Percentiles rank a stretch among this genome's conserved stretches.
phyloP scores from a whole-genome alignment of 2,329 filamentous ascomycete species.

The Trichothecium roseum region DNA sequence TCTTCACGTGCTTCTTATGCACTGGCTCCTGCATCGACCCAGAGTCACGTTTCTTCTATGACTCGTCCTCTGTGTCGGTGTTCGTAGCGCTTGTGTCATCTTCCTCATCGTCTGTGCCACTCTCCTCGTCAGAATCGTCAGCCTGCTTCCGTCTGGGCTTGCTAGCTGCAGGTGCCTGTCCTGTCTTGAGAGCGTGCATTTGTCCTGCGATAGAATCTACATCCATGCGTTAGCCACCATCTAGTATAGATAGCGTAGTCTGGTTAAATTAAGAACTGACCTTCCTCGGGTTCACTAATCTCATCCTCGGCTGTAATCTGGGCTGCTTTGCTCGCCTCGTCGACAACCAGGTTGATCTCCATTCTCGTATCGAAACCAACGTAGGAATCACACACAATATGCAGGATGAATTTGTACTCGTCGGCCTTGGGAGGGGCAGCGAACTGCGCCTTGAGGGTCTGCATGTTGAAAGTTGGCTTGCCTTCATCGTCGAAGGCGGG shows the following conservation, averaged over 20 bases:
- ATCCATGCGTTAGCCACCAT: slow-evolving; percentile 9
- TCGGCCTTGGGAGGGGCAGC: slow-evolving; percentile 86
- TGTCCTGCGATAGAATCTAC: slow-evolving; percentile 82
- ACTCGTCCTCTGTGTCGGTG: slow-evolving; percentile 56
- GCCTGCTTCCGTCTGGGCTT: slow-evolving; percentile 45
- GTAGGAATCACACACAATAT: slow-evolving; percentile 90
- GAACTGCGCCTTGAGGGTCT: slow-evolving; percentile 96
- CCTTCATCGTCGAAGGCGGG: slow-evolving; percentile 71
- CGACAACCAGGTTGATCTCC: slow-evolving; percentile 81
- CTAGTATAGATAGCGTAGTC: not conserved
- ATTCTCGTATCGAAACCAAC: slow-evolving; percentile 87
- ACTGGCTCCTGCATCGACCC: too few species aligned
- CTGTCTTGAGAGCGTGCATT: slow-evolving; percentile 78
- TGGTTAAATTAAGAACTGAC: slow-evolving; percentile 42
- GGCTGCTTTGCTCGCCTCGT: slow-evolving; percentile 77
- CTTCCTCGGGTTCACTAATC: slow-evolving; percentile 96
- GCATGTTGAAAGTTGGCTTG: slow-evolving; percentile 86
- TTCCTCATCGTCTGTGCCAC: slow-evolving; percentile 62
- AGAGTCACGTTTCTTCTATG: slow-evolving; percentile 17
- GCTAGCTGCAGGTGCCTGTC: slow-evolving; percentile 29
- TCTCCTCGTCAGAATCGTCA: slow-evolving; percentile 66
- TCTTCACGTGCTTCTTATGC: not conserved
- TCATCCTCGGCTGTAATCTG: slow-evolving; percentile 80
- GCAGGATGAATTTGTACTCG: slow-evolving; percentile 89
- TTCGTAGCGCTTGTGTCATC: slow-evolving; percentile 59